phyloP scores from a whole-genome alignment of 2,329 filamentous ascomycete genomes.

The Coniochaeta hoffmannii region DNA sequence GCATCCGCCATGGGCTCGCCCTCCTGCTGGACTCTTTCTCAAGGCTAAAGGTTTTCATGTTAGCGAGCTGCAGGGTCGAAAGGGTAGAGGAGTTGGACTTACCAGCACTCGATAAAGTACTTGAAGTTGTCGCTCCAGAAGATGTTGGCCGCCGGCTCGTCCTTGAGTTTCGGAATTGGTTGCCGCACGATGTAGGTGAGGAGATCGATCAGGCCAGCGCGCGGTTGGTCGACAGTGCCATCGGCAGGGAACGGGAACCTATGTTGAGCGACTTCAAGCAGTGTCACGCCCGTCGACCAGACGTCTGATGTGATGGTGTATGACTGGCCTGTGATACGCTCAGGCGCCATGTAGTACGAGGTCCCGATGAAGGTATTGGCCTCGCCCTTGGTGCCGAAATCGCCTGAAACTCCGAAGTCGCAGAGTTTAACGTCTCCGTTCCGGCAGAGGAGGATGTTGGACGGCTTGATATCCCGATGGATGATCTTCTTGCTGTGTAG shows the following conservation, averaged over 20 bases:
- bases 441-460: conserved; percentile 89
- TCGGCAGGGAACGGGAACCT: conserved; percentile 97
- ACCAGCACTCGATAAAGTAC: conserved; percentile 99
- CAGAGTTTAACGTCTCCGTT: conserved; percentile 94
- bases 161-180: conserved; percentile 89
- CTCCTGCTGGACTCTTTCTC: conserved; percentile 85
- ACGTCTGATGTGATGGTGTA: conserved; percentile 99
- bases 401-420: conserved; percentile 95
- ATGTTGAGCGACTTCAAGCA: conserved; percentile 98
- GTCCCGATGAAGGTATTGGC: conserved; percentile 99
- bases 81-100: conserved; percentile 31
- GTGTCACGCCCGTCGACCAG: conserved; percentile 92
- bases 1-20: conserved; percentile 96
- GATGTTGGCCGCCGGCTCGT: conserved; percentile 83
- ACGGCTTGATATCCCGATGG: conserved; percentile 97
- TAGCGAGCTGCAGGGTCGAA: not conserved
- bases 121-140: conserved; percentile 98
- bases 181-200: conserved; percentile 97
- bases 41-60: conserved; percentile 48
- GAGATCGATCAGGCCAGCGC: conserved; percentile 87
- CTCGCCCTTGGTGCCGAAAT: conserved; percentile 97
- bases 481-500: conserved; percentile 95
- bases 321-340: conserved; percentile 93
- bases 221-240: conserved; percentile 89
- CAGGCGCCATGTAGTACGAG: conserved; percentile 98